A percentile compares a stretch with the other conserved stretches of the same genome.
These are phyloP conservation scores for Aspergillus fijiensis DNA, from an alignment of 2,329 filamentous ascomycete genomes.

Conservation along the genomic window DNA sequence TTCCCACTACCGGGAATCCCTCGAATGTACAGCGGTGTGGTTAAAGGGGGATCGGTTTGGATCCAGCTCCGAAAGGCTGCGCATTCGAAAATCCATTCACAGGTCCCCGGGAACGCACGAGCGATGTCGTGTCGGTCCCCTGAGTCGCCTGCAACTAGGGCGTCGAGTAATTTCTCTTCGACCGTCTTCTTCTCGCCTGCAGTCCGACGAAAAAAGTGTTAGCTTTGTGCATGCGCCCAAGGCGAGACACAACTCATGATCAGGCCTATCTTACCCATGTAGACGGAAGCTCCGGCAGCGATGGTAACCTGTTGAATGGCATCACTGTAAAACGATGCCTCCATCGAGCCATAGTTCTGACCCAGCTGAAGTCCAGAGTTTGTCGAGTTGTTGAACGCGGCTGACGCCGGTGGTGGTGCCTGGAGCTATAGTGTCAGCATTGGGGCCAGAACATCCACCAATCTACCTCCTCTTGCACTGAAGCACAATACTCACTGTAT, in stretches of 20 bases:
- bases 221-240: not conserved
- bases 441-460: not conserved
- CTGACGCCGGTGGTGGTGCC: not conserved
- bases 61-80: not conserved
- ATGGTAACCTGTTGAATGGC: not conserved
- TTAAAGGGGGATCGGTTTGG: not conserved
- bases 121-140: not conserved
- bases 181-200: not conserved
- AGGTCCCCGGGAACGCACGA: not conserved
- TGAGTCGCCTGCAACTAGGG: not conserved
- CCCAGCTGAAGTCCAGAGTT: constrained; percentile 4
- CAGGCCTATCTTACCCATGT: not conserved
- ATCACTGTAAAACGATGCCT: constrained; percentile 1
- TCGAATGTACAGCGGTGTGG: not conserved
- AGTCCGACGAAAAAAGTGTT: not conserved
- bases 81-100: not conserved
- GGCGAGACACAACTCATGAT: not conserved
- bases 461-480: not conserved
- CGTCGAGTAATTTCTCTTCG: constrained; percentile 3
- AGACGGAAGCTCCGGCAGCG: constrained; percentile 1
- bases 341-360: not conserved
- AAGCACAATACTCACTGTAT: not conserved
- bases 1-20: constrained; percentile 4
- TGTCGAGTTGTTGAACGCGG: not conserved
- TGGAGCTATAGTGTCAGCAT: not conserved